phyloP scores from a whole-genome alignment of 495 filamentous ascomycete genomes.

The Penicillium malachiteum region DNA sequence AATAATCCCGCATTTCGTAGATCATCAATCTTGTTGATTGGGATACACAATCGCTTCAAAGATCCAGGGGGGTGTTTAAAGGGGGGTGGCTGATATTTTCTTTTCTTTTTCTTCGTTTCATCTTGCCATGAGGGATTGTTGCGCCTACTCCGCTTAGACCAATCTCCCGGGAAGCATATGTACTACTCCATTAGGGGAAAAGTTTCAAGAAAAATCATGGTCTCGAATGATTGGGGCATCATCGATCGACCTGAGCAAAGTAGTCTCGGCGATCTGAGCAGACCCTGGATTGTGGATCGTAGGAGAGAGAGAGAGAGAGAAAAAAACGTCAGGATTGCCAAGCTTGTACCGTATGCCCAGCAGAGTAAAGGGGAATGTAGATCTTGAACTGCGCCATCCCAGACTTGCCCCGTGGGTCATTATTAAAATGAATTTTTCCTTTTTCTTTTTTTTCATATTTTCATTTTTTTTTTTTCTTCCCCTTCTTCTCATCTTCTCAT shows the following conservation, averaged over 20 bases:
- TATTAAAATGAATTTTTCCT: neutral
- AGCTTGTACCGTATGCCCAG: slow-evolving; percentile 13
- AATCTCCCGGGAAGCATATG: neutral
- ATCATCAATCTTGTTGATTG: neutral
- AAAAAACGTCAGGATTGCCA: slow-evolving; percentile 12
- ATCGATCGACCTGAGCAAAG: neutral
- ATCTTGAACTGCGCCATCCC: slow-evolving; percentile 3
- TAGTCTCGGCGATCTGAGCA: slow-evolving; percentile 1
- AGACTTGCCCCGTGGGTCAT: neutral
- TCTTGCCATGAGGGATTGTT: neutral
- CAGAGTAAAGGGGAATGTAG: slow-evolving; percentile 14
- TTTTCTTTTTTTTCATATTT: neutral
- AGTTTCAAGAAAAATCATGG: slow-evolving; percentile 4
- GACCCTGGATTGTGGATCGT: slow-evolving; percentile 13
- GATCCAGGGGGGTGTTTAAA: neutral
- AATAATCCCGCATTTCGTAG: neutral
- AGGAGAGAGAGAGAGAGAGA: neutral
- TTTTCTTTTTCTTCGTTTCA: slow-evolving; percentile 8
- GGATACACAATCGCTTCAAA: neutral
- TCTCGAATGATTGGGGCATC: neutral
- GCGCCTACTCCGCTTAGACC: neutral
- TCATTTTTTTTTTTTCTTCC: neutral
- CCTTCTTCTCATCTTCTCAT: neutral
- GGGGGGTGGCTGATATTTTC: slow-evolving; percentile 1
- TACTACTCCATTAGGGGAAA: neutral